Base-by-base conservation (phyloP, 805 yeast species). In the Saccharomycopsis babjevae region DNA sequence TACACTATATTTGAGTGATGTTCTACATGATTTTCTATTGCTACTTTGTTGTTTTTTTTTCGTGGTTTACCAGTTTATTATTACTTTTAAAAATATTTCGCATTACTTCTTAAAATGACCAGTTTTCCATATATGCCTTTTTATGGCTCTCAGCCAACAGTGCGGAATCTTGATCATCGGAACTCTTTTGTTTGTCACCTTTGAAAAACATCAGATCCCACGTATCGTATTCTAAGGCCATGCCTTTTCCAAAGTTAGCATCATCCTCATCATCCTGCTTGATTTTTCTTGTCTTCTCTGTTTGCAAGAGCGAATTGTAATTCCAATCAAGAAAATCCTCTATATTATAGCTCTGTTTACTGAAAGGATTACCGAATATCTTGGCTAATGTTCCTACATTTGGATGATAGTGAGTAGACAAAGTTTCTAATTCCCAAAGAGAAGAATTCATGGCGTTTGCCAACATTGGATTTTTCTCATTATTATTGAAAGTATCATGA, bases 251-350 rank as follows among this genome's bases (percentile, higher is more conserved):
- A 13, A 28, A 46, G 16, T 46, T 46, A 13, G 32, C 32, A 22
- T 46, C 52, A 6, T 46, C 52, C 32, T 46, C 30, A 2, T 46
- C 83, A 5, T 85, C 82, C 56, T 86, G 86, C 15, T 22, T 46
- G 70, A 89, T 77, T 65, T 71, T 82, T 74, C 89, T 84, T 32
- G 77, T 77, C 56, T 77, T 72, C 70, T 88, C 96, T 68, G 84
- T 82, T 32, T 81, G 84, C 62, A 86, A 67, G 59, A 88, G 71
- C 67, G 87, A 76, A 40, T 79, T 76, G 70, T 92, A 94, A 61
- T 86, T 84, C 89, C 97, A 93, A 72, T 92, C 97, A 68, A 94
- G 74, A 76, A 94, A 94, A 70, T 94, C 98, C 71, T 94, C 99
- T 78, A 94, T 77, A 71, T 88, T 88, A 71, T 94, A 94, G 67